A percentile compares a stretch with the other conserved stretches of the same genome.
Conservation (phyloP, 768 basidiomycete species). For the Leccinum subgranulosum region DNA sequence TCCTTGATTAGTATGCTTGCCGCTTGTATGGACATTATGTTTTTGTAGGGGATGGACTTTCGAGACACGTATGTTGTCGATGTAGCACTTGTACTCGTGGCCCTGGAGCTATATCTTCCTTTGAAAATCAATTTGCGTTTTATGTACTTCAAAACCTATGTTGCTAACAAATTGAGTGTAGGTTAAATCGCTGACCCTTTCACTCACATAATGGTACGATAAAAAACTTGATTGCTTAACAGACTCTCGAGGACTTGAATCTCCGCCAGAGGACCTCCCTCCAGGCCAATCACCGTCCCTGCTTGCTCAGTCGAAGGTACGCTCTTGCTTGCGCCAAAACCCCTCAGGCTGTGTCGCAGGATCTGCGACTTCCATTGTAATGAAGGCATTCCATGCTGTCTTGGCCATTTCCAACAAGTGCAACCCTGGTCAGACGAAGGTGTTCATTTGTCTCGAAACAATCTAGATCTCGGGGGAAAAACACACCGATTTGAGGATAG, state of each 20-base stretch:
- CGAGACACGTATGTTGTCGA: not conserved
- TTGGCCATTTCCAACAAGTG: constrained; percentile 76
- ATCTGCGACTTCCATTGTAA: constrained; percentile 30
- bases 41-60: not conserved
- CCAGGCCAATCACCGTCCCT: constrained; percentile 46
- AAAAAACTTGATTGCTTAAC: constrained; percentile 23
- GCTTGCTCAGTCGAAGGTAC: constrained; percentile 41
- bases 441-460: not conserved
- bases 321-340: constrained; percentile 29
- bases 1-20: not conserved
- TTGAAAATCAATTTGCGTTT: not conserved
- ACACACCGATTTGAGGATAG: constrained; percentile 79
- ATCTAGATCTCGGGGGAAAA: not conserved
- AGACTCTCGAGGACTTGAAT: constrained; percentile 42
- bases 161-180: not conserved
- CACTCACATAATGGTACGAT: not conserved
- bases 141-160: not conserved
- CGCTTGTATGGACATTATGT: not conserved
- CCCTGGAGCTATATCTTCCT: not conserved
- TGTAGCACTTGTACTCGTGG: not conserved
- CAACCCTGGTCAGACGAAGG: constrained; percentile 47
- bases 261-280: constrained; percentile 65
- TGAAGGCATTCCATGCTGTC: constrained; percentile 67
- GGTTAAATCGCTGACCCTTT: not conserved
- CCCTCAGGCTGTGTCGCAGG: constrained; percentile 7